phyloP scores from a whole-genome alignment of 2,329 filamentous ascomycete genomes.

The Gnomoniopsis sp. region DNA sequence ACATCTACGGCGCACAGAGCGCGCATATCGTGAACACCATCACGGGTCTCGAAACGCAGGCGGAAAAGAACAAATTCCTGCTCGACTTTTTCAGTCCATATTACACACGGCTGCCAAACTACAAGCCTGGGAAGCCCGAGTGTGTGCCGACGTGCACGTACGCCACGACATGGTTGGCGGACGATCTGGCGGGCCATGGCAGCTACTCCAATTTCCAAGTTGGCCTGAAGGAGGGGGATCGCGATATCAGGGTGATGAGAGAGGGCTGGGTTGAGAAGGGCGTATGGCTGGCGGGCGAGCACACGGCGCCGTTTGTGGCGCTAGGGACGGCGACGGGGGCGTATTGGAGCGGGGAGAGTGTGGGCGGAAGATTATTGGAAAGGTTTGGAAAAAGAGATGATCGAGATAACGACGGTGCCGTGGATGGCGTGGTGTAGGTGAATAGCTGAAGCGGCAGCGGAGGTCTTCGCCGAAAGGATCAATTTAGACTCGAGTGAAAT shows the following conservation, averaged over 20 bases:
- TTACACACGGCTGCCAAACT: constrained; percentile 71
- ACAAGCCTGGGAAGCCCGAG: constrained; percentile 44
- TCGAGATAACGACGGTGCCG: not conserved
- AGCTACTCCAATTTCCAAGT: constrained; percentile 84
- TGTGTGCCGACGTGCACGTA: constrained; percentile 64
- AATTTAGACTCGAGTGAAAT: too few relatives aligned
- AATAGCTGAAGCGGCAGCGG: not conserved
- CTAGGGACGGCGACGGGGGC: constrained; percentile 87
- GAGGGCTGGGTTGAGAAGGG: constrained; percentile 62
- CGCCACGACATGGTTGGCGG: constrained; percentile 74
- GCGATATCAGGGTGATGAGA: constrained; percentile 65
- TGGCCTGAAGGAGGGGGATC: constrained; percentile 66
- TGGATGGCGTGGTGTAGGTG: not conserved
- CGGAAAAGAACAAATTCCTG: constrained; percentile 53
- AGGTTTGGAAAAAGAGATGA: constrained; percentile 40
- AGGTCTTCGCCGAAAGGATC: not conserved
- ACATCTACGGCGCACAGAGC: constrained; percentile 65
- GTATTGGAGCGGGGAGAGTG: constrained; percentile 84
- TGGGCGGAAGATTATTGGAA: constrained; percentile 61
- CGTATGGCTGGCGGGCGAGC: constrained; percentile 85
- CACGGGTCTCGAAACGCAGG: constrained; percentile 36
- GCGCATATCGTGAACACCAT: constrained; percentile 35
- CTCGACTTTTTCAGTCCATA: constrained; percentile 72
- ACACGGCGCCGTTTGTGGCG: constrained; percentile 86
- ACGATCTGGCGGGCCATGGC: constrained; percentile 76